phyloP scores from a whole-genome alignment of 176 grass and related monocot species.

The Bothriochloa decipiens region DNA sequence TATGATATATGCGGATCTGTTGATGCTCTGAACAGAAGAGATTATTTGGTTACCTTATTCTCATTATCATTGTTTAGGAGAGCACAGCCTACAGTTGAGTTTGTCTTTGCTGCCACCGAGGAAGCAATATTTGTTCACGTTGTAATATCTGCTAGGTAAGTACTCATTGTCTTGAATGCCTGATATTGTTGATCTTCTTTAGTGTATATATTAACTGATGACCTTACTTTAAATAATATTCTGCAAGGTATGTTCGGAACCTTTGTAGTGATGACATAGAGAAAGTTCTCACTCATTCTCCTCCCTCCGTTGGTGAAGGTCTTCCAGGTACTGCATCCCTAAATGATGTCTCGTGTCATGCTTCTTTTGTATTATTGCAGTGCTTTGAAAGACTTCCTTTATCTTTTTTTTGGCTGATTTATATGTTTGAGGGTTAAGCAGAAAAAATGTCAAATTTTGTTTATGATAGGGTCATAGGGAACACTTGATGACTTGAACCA shows the following conservation, averaged over 20 bases:
- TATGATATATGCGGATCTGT: constrained; percentile 10
- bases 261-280: constrained; percentile 93
- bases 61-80: constrained; percentile 63
- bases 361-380: not conserved
- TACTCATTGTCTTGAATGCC: constrained; percentile 34
- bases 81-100: constrained; percentile 85
- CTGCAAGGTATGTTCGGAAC: constrained; percentile 78
- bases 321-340: constrained; percentile 68
- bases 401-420: not conserved
- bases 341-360: constrained; percentile 24
- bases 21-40: not conserved
- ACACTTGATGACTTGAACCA: constrained; percentile 17
- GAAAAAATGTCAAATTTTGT: not conserved
- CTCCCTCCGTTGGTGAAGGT: constrained; percentile 71
- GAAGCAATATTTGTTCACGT: constrained; percentile 96
- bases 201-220: constrained; percentile 31
- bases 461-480: constrained; percentile 4
- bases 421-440: not conserved
- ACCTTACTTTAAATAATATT: constrained; percentile 39
- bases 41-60: not conserved
- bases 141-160: constrained; percentile 87
- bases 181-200: constrained; percentile 26
- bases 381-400: not conserved
- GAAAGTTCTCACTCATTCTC: constrained; percentile 78
- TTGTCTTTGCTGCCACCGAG: constrained; percentile 92